Evolutionary conservation across 139 green algal species (phyloP), one percentile per base, ranked within the genome.

Genomic region (Trebouxia sp.): DNA sequence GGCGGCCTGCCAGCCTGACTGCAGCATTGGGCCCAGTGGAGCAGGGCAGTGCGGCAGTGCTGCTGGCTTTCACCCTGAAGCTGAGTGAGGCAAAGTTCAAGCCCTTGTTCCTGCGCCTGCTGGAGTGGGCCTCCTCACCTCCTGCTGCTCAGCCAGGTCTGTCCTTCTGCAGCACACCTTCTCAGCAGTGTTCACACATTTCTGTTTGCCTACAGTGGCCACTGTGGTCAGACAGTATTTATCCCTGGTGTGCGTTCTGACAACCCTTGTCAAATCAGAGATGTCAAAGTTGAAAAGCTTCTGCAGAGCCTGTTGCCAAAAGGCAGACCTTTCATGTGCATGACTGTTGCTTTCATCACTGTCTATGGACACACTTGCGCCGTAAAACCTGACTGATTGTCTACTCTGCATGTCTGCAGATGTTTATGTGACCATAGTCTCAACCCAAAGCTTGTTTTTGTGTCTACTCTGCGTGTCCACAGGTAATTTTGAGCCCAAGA

Each of bases 11-110:
- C 38, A 35, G 30, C 42, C 58, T 80, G 51, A 30, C 39, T 8
- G 20, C n/a, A n/a, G n/a, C 43, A 9, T 17, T 79, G 32, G 69
- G 48, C 10, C 12, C 15, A 7, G 30, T 76, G 28, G 69, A 79
- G 26, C 30, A 75, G 26, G 87, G 86, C 15, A 85, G 86, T 1
- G 82, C 94, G 53, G 26, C 12, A 0, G 87, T 88, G 11, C 83
- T 98, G 50, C 84, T 92, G 32, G 83, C 85, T 2, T 67, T 97
- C 0, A 88, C 92, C 7, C 93, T 98, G 89, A 98, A 97, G 86
- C 88, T 98, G 28, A 94, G 82, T 15, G 95, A 98, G 83, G 80
- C 78, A 15, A 85, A 82, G 30, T 98, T 98, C 89, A 96, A 94
- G 85, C 96, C 96, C 15, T 75, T 98, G 22, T 98, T 98, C 84